Conservation (phyloP, 257 asterid species). For the Solanum megistacrolobum region DNA sequence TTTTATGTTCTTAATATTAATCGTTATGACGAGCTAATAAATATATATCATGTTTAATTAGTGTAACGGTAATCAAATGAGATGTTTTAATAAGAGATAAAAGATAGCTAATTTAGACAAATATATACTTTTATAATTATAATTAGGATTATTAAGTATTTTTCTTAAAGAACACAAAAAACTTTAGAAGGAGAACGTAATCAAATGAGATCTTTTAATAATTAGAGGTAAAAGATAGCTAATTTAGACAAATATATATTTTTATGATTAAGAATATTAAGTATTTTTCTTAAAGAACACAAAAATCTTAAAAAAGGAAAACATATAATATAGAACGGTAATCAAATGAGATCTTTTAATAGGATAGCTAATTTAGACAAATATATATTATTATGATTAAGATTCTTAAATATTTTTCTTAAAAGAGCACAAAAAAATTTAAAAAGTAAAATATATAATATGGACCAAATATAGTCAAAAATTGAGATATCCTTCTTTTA, state of each 20-base stretch:
- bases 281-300: background rate
- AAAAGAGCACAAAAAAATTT: background rate
- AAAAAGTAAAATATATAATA: background rate
- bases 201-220: background rate
- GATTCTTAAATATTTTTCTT: background rate
- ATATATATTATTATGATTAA: background rate
- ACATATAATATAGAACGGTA: background rate
- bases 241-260: background rate
- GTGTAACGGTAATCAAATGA: background rate
- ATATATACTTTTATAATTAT: background rate
- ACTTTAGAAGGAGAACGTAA: background rate
- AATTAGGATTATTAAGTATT: background rate
- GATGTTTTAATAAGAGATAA: background rate
- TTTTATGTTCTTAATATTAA: background rate
- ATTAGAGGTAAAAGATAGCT: background rate
- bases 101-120: background rate
- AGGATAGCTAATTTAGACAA: background rate
- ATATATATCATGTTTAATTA: no score
- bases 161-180: background rate
- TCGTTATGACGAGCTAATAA: background rate
- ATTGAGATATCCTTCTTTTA: background rate
- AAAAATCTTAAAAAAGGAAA: no score
- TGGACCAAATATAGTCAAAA: background rate
- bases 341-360: background rate
- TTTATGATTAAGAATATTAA: background rate